Percentiles rank a stretch among this genome's conserved stretches.
These are phyloP conservation scores for Salvia hispanica DNA, from an alignment of 257 asterid genomes.

Conservation along the genomic window DNA sequence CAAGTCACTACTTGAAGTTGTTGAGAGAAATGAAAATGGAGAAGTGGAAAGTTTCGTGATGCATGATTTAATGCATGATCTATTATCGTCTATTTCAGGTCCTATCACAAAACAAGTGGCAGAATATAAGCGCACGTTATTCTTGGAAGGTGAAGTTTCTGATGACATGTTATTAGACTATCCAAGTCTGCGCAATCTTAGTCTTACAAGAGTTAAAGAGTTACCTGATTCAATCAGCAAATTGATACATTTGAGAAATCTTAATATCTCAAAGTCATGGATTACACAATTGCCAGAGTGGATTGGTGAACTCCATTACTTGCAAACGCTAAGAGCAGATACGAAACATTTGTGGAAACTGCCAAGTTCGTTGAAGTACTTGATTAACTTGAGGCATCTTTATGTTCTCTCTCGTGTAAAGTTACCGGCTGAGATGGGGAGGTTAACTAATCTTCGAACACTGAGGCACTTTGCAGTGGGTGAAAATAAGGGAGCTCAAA, in stretches of 20 bases:
- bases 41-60: not conserved
- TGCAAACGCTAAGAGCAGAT: slow-evolving; percentile 3
- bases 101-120: not conserved
- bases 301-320: slow-evolving; percentile 10
- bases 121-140: not conserved
- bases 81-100: not conserved
- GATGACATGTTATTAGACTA: not conserved
- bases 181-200: not conserved
- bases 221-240: not conserved
- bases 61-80: not conserved
- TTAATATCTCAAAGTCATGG: not conserved
- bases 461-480: not conserved
- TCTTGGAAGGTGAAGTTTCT: not conserved
- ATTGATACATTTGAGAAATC: slow-evolving; percentile 14
- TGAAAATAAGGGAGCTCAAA: not conserved
- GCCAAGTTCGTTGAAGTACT: not conserved
- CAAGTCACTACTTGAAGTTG: not conserved
- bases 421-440: not conserved
- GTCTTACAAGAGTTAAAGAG: not conserved
- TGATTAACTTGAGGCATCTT: slow-evolving; percentile 5
- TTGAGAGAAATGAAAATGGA: not conserved
- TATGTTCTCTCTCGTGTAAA: not conserved
- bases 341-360: not conserved
- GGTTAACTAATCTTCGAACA: slow-evolving; percentile 9
- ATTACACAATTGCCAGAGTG: not conserved